These are phyloP conservation scores for Penicillium paradoxum DNA, from an alignment of 495 filamentous ascomycete genomes.

Conservation along the genomic window DNA sequence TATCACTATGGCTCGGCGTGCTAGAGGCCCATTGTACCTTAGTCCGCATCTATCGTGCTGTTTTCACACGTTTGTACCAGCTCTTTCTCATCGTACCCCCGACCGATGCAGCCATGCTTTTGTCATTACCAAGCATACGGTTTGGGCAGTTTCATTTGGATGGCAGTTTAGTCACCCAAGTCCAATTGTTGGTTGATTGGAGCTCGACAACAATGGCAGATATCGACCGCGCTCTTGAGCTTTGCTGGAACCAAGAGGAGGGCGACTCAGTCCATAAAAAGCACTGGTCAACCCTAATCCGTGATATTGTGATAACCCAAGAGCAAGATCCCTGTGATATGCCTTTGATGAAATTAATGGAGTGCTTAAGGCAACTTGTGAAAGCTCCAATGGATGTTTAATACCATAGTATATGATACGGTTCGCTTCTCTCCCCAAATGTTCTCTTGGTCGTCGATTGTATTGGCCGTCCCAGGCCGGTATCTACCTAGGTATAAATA, in stretches of 20 bases:
- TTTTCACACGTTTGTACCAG: constrained; percentile 20
- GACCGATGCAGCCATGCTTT: constrained; percentile 6
- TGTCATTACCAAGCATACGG: constrained; percentile 10
- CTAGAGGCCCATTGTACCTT: constrained; percentile 18
- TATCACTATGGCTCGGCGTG: constrained; percentile 10
- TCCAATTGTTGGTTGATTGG: constrained; percentile 15
- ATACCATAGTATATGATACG: neutral
- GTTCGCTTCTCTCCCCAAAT: neutral
- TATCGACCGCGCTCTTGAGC: constrained; percentile 10
- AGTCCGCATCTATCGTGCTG: constrained; percentile 11
- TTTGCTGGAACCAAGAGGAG: neutral
- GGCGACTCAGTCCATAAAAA: neutral
- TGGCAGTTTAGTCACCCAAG: constrained; percentile 7
- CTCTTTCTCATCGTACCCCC: constrained; percentile 16
- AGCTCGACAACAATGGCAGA: constrained; percentile 13
- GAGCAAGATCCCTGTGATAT: constrained; percentile 7
- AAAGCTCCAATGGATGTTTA: constrained; percentile 3
- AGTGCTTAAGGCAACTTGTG: constrained; percentile 12
- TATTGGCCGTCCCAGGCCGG: too few relatives aligned
- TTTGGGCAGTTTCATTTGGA: constrained; percentile 16
- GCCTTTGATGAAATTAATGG: constrained; percentile 18
- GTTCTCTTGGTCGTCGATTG: too few relatives aligned
- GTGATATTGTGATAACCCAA: constrained; percentile 13
- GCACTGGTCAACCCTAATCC: constrained; percentile 4
- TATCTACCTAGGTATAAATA: too few relatives aligned